Evolutionary conservation across 2,329 filamentous ascomycete genomes (phyloP), one percentile per base, ranked within the genome.

Genomic region (Aspergillus flavus): DNA sequence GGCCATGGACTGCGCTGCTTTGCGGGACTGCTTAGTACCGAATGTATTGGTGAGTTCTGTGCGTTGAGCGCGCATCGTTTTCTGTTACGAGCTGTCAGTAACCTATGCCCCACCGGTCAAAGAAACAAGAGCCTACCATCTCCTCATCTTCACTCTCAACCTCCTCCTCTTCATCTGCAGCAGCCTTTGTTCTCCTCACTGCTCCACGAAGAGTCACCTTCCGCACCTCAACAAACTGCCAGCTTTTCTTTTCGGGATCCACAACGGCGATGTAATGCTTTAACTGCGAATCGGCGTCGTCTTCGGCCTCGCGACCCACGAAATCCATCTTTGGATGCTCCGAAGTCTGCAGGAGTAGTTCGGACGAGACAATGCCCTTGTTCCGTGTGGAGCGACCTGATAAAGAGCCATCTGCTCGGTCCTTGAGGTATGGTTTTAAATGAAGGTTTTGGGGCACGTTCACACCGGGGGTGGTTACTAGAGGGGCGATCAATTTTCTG

Each of bases 241-340:
- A 79, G 50, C 81, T 81, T 61, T 81, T 81, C 5, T 80, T 81
- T 30, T 79, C 75, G 0, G 85, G 84, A 65, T 90, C 86, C 68
- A 83, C 87, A 50, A 89, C 79, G 58, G 85, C 87, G 63, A 89
- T 74, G 68, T 89, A 90, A 76, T 89, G 86, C 67, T 85, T 84
- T 61, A 86, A 73, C 64, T 83, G 77, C 34, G 81, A 82, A 62
- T 87, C 83, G 57, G 82, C 79, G 46, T 80, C 78, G 60, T 85
- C 82, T 63, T 83, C 81, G 32, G 77, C 78, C 69, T 82, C 80
- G 41, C 78, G 79, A 26, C 84, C 87, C 23, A 81, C 80, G 68
- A 87, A 89, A 74, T 89, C 86, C 59, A 89, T 80, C 58, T 83
- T 85, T 16, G 84, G 79, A 66, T 89, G 87, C 56, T 84, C 78